Base-by-base conservation (phyloP, 331 rosid genomes). In the Malus hybrid region DNA sequence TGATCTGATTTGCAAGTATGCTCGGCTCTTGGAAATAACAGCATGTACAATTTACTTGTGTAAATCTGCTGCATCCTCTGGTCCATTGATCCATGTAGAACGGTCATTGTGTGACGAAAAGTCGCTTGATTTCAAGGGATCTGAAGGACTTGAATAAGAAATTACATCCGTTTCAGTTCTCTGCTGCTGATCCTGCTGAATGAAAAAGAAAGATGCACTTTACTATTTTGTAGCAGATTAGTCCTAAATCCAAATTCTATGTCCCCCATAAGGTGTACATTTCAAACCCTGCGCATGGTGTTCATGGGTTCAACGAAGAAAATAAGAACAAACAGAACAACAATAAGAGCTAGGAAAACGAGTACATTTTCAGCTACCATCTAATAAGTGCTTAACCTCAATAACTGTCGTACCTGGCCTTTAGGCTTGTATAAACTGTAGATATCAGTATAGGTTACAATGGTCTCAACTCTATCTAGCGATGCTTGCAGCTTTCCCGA, bases 381-480 rank as follows among this genome's bases (percentile, higher is more conserved):
- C 50, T 3, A 42, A 24, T 11, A 42, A 6, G 36, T 24, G 72
- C 9, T 68, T 34, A 20, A n/a, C 7, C 67, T 55, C 50, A 42
- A 62, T 34, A 69, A 66, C n/a, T 42, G 71, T 68, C 61, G 64
- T 79, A 84, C 92, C 94, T 78, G 70, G 44, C 65, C 80, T 75
- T 73, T 52, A 42, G 27, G 42, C 32, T 29, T 52, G 75, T 55
- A 56, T 82, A 81, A 81, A 74, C 20, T 55, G 4, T 20, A 61
- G 31, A 15, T 6, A 71, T 87, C 89, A 75, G 57, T 70, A 76
- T 90, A 91, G 62, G 97, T 94, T 78, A 94, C 32, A 83, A 94
- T 86, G 84, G 90, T 85, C 84, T 94, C 99, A 19, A 94, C 90
- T 84, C 99, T 85, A 77, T 94, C 99, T 68, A 94, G 92, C 27